Conservation (phyloP, 306 rosid species). For the Quercus ilex region DNA sequence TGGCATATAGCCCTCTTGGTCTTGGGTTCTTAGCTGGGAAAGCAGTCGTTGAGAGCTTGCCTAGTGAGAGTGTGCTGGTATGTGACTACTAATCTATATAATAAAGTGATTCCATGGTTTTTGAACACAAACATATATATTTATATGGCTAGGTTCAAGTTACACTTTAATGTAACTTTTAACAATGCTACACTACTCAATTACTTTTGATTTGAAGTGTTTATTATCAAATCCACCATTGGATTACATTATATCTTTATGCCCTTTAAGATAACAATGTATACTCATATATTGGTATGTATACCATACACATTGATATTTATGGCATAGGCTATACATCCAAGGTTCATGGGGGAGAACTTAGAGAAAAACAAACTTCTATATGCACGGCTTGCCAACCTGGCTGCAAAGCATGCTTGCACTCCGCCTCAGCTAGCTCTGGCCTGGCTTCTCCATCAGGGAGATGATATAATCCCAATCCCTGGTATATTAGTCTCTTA, state of each 20-base stretch:
- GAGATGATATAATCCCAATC: slow-evolving; percentile 57
- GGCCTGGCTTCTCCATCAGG: slow-evolving; percentile 76
- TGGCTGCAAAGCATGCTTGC: slow-evolving; percentile 53
- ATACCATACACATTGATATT: slow-evolving; percentile 3
- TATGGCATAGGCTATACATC: slow-evolving; percentile 22
- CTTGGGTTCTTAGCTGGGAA: slow-evolving; percentile 73
- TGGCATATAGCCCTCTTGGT: slow-evolving; percentile 71
- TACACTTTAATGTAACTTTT: too few species aligned
- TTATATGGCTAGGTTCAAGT: neutral
- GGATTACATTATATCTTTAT: too few species aligned
- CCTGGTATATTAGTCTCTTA: slow-evolving; percentile 44
- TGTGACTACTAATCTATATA: neutral
- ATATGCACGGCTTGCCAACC: slow-evolving; percentile 35
- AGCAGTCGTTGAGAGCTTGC: slow-evolving; percentile 51
- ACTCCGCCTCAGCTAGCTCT: slow-evolving; percentile 64
- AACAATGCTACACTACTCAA: too few species aligned
- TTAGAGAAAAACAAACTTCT: slow-evolving; percentile 58
- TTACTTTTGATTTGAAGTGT: neutral
- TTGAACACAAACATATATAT: neutral
- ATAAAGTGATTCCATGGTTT: neutral
- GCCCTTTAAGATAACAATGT: too few species aligned
- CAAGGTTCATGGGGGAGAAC: slow-evolving; percentile 62
- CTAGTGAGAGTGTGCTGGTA: slow-evolving; percentile 56
- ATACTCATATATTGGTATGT: neutral
- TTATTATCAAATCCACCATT: too few species aligned